A percentile compares a stretch with the other conserved stretches of the same genome.
Evolutionary conservation across 441 rosid species (phyloP).

Genomic region (Flueggea neowawraea): DNA sequence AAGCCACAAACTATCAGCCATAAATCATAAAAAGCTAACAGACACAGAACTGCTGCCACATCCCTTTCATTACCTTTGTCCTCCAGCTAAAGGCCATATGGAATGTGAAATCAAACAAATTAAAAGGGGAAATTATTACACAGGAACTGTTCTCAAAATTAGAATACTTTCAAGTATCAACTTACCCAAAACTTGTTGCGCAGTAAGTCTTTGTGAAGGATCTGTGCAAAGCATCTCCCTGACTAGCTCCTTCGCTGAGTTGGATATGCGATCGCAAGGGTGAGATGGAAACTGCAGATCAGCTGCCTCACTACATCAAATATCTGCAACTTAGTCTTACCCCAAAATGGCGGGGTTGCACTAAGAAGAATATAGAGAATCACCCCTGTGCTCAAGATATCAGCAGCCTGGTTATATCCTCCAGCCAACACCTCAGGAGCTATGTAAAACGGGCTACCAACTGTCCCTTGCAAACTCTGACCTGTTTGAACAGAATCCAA

Average conservation of each 20-base stretch:
- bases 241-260: conserved; percentile 53
- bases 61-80: too few relatives aligned
- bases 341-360: conserved; percentile 74
- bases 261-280: conserved; percentile 50
- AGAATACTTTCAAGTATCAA: not conserved
- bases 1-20: conserved; percentile 1
- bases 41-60: too few relatives aligned
- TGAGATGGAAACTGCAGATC: conserved; percentile 58
- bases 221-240: conserved; percentile 55
- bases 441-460: conserved; percentile 74
- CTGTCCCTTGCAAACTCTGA: conserved; percentile 56
- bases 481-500: conserved; percentile 28
- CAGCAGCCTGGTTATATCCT: conserved; percentile 70
- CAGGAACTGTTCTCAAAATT: too few relatives aligned
- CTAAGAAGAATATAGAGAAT: conserved; percentile 67
- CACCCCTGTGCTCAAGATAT: conserved; percentile 77
- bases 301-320: conserved; percentile 67
- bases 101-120: too few relatives aligned
- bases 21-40: too few relatives aligned
- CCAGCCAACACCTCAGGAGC: too few relatives aligned
- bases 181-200: conserved; percentile 62
- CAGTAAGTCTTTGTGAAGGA: conserved; percentile 46
- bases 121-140: too few relatives aligned
- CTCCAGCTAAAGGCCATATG: too few relatives aligned
- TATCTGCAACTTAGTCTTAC: conserved; percentile 63